Conservation (phyloP, 2,329 filamentous ascomycete species). For the Hymenoscyphus occultus region DNA sequence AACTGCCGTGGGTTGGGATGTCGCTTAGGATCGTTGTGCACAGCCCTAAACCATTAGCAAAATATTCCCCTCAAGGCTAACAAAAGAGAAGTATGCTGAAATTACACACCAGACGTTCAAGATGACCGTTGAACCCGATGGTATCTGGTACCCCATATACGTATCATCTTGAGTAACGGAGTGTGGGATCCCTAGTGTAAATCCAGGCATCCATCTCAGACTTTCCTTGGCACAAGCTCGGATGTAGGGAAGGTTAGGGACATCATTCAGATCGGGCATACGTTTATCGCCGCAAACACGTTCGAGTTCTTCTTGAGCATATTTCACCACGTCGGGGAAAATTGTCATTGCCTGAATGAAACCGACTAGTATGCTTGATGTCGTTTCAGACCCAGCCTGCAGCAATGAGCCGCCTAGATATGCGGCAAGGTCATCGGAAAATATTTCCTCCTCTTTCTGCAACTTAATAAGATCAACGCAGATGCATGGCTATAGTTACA, state of each 20-base stretch:
- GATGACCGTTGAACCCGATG: too few species aligned
- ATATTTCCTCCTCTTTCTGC: slow-evolving; percentile 21
- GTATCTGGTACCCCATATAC: too few species aligned
- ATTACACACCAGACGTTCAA: too few species aligned
- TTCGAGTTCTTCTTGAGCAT: slow-evolving; percentile 38
- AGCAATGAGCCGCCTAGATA: slow-evolving; percentile 36
- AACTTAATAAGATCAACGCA: slow-evolving; percentile 15
- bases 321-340: slow-evolving; percentile 41
- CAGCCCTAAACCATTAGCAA: too few species aligned
- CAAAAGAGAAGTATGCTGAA: too few species aligned
- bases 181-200: too few species aligned
- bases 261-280: slow-evolving; percentile 46
- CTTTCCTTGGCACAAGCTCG: slow-evolving; percentile 45
- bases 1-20: too few species aligned
- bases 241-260: slow-evolving; percentile 42
- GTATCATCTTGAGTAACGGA: too few species aligned
- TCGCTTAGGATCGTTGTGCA: too few species aligned
- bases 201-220: slow-evolving; percentile 31
- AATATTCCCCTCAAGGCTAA: too few species aligned
- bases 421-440: slow-evolving; percentile 29
- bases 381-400: slow-evolving; percentile 41
- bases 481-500: not conserved
- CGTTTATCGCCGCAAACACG: slow-evolving; percentile 29
- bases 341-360: slow-evolving; percentile 39
- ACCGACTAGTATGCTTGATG: slow-evolving; percentile 34